A percentile compares a stretch with the other conserved stretches of the same genome.
These are phyloP conservation scores for Beverwykella pulmonaria DNA, from an alignment of 495 filamentous ascomycete genomes.

Conservation along the genomic window DNA sequence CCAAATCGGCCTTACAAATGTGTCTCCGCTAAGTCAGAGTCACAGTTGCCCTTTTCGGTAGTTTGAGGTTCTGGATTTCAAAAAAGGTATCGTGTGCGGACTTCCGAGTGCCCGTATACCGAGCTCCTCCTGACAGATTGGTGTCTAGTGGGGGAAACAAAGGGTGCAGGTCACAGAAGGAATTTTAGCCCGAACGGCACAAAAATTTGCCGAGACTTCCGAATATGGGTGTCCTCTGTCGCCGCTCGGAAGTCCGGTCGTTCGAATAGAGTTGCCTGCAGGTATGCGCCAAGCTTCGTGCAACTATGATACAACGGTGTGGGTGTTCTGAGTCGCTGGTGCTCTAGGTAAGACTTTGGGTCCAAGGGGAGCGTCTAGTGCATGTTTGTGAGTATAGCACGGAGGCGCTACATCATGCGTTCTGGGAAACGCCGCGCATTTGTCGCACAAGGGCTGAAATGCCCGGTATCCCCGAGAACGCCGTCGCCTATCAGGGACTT, in stretches of 20 bases:
- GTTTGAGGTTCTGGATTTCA: neutral
- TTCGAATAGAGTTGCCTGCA: neutral
- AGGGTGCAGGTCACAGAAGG: neutral
- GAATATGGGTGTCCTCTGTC: neutral
- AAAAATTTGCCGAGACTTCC: neutral
- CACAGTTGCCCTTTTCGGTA: neutral
- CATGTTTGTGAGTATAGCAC: no score
- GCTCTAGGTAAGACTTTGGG: no score
- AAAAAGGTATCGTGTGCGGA: neutral
- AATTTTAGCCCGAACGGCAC: neutral
- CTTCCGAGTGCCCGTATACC: neutral
- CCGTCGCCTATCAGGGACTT: neutral
- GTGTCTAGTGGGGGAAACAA: neutral
- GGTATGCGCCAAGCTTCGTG: neutral
- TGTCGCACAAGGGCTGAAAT: neutral
- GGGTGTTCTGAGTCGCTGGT: no score
- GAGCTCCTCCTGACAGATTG: neutral
- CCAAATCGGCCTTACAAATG: conserved; percentile 1
- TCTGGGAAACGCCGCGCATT: neutral
- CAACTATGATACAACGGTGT: no score
- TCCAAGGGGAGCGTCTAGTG: no score
- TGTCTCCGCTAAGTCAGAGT: neutral
- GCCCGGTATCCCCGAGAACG: neutral
- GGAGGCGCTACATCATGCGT: no score
- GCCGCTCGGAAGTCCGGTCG: neutral